These are phyloP conservation scores for Tulasnella sp. DNA, from an alignment of 768 basidiomycete species.

Conservation along the genomic window DNA sequence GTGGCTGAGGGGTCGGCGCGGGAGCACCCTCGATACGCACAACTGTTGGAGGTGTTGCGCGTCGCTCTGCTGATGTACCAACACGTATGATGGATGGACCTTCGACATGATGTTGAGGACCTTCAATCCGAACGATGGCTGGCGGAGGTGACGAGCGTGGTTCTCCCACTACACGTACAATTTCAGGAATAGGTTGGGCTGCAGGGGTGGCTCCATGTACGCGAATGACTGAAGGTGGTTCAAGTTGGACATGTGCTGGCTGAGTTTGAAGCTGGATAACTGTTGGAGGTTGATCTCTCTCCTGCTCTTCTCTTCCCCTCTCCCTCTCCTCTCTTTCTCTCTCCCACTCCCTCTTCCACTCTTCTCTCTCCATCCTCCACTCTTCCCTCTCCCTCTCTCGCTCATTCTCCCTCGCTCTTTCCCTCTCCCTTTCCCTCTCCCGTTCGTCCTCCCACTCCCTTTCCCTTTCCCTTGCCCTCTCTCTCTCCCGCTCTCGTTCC, in stretches of 20 bases:
- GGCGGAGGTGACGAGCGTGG: slow-evolving; percentile 12
- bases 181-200: not conserved
- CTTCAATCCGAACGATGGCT: not conserved
- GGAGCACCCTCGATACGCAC: not conserved
- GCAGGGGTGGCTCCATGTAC: slow-evolving; percentile 9
- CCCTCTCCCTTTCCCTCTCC: no score
- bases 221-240: slow-evolving; percentile 14
- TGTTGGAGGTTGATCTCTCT: not conserved
- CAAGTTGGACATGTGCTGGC: not conserved
- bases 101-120: not conserved
- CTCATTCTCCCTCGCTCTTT: no score
- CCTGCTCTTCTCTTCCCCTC: no score
- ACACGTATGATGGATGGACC: not conserved
- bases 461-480: no score
- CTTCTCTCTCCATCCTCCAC: no score
- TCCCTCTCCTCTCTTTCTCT: no score
- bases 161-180: slow-evolving; percentile 3
- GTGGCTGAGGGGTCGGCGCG: not conserved
- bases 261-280: slow-evolving; percentile 2
- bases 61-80: not conserved
- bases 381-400: no score
- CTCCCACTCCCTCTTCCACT: no score
- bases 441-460: no score
- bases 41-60: not conserved
- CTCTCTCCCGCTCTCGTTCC: no score